These are phyloP conservation scores for Parmales sp. DNA, from an alignment of 108 stramenopile genomes.

Conservation along the genomic window DNA sequence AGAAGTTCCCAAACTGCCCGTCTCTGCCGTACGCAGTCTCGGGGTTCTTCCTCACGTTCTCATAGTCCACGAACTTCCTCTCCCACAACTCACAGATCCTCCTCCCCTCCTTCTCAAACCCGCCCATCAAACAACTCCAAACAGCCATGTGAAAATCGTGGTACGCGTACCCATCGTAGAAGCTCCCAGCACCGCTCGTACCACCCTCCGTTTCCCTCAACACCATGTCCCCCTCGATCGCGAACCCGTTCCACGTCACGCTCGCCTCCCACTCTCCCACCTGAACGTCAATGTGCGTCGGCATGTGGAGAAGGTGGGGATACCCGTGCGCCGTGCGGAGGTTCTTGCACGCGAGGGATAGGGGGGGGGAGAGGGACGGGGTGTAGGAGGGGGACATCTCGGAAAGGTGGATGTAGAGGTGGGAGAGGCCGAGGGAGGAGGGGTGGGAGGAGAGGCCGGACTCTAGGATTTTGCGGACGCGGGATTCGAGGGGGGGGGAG, in stretches of 20 bases:
- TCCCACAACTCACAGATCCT: constrained; percentile 31
- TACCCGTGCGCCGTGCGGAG: constrained; percentile 39
- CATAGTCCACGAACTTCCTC: no score
- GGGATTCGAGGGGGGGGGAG: constrained; percentile 40
- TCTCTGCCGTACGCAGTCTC: no score
- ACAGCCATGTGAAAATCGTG: constrained; percentile 76
- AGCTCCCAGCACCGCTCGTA: constrained; percentile 56
- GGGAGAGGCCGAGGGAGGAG: constrained; percentile 66
- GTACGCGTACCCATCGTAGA: constrained; percentile 76
- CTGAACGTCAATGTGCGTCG: constrained; percentile 76
- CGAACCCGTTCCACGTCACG: constrained; percentile 51
- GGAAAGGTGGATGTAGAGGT: constrained; percentile 69
- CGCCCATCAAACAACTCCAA: constrained; percentile 67
- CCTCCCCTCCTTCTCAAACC: constrained; percentile 60
- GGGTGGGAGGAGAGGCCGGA: constrained; percentile 43
- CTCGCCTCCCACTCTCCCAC: constrained; percentile 72
- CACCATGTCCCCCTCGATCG: constrained; percentile 61
- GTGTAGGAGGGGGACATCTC: constrained; percentile 64
- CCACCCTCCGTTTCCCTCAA: constrained; percentile 45
- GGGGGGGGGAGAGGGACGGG: constrained; percentile 50
- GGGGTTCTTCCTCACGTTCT: no score
- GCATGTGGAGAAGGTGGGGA: constrained; percentile 3
- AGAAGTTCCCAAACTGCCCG: no score
- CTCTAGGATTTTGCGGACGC: constrained; percentile 51
- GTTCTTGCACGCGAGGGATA: constrained; percentile 47